These are phyloP conservation scores for Scenedesmus sp. DNA, from an alignment of 163 green algal species.

Conservation along the genomic window DNA sequence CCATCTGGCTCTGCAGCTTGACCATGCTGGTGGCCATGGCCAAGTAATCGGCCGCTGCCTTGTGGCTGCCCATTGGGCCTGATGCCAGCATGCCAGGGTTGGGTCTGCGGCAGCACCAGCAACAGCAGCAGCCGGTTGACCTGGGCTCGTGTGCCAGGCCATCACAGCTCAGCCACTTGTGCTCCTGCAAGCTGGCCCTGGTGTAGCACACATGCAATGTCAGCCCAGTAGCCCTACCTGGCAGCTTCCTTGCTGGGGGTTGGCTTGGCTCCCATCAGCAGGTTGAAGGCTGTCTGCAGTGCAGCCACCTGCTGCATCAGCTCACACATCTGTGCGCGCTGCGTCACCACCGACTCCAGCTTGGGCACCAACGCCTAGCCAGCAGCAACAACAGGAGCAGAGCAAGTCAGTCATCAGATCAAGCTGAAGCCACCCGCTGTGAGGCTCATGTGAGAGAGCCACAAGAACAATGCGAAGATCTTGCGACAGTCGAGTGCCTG, in stretches of 20 bases:
- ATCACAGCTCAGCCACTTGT: not conserved
- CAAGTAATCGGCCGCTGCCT: conserved; percentile 37
- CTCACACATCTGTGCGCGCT: conserved; percentile 38
- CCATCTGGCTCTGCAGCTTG: conserved; percentile 47
- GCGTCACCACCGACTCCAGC: not conserved
- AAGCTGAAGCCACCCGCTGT: not conserved
- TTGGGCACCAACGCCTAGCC: conserved; percentile 33
- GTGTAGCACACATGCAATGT: not conserved
- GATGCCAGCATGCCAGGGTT: not conserved
- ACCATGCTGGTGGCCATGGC: conserved; percentile 44
- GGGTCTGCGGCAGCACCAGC: not conserved
- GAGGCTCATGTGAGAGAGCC: no score
- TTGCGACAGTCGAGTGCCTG: no score
- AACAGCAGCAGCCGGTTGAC: not conserved
- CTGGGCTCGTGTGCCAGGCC: not conserved
- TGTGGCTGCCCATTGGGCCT: conserved; percentile 27
- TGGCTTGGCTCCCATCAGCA: conserved; percentile 20
- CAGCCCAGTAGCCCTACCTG: not conserved
- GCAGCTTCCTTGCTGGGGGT: not conserved
- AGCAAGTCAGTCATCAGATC: not conserved
- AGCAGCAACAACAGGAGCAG: not conserved
- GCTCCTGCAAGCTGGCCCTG: not conserved
- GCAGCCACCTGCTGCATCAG: conserved; percentile 38
- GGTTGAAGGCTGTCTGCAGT: conserved; percentile 38
- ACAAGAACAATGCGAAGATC: no score